Evolutionary conservation across 805 yeast species (phyloP), one percentile per base, ranked within the genome.

Genomic region (Saccharomycopsis malanga): DNA sequence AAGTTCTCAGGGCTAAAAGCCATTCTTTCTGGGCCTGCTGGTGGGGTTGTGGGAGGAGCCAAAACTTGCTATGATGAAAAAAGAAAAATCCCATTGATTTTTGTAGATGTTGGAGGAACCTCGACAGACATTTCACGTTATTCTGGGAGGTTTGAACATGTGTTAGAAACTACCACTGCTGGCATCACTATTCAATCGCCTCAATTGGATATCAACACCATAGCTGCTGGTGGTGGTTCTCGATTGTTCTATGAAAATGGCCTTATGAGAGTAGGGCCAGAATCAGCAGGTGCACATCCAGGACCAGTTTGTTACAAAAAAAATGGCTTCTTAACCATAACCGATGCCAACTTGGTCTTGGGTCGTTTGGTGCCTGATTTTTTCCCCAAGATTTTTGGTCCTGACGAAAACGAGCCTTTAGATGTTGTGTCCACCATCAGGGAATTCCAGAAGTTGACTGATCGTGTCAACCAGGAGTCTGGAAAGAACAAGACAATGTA

Each of bases 11-110:
- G 98, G 1, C 68, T 91, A 32, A 74, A 79, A 56, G 95, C 98
- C 3, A 84, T 91, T 42, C 65, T 91, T 30, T 87, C 96, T 1
- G 98, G 98, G 2, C 98, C 98, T 2, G 98, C 98, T 7, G 98
- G 98, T 34, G 98, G 98, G 42, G 95, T 91, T 49, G 96, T 91
- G 29, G 98, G 98, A 0, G 86, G 79, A 57, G 86, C 96, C 0
- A 73, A 77, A 44, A 89, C 98, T 0, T 85, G 95, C 52, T 87
- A 72, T 60, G 71, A 77, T 51, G 63, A 66, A 1, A 57, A 64
- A n/a, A 73, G 74, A 46, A 64, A 66, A 10, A 71, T 73, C 21
- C 88, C 95, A 0, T 69, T 83, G 40, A 74, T 86, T 48, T 94
- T 93, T 0, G 83, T 86, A 55, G 95, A 86, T 62, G 84, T 86